Evolutionary conservation across 306 rosid species (phyloP), one percentile per base, ranked within the genome.

Genomic region (Boehmeria nivea): DNA sequence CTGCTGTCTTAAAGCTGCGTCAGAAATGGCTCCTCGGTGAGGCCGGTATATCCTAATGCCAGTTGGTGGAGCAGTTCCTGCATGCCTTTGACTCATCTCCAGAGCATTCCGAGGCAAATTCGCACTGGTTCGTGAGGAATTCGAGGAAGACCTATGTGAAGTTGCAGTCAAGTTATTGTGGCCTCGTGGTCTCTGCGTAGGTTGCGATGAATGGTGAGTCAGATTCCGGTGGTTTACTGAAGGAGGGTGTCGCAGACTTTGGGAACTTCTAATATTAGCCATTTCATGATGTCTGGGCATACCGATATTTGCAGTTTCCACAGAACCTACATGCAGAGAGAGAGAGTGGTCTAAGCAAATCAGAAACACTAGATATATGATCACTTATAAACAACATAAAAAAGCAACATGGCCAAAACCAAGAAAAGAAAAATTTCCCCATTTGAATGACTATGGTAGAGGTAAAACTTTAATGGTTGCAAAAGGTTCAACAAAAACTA

Each of bases 261-360:
- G 70, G 20, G 70, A 69, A 60, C 28, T 71, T 75, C 83, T 63
- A 61, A 70, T 81, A 65, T 75, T 72, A 44, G 76, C 54, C 64
- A 83, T 27, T 43, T 87, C 95, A 21, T 83, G 84, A 81, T 87
- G 83, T 82, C 99, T 76, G 36, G 72, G 82, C 76, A 87, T 51
- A 60, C 82, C 94, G 78, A 78, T 61, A 63, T 62, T 85, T 26
- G 61, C 61, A 65, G 48, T 68, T 51, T 83, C 95, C 60, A 76
- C 51, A 17, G 88, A 74, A 78, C 77, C 62, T 67, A 52, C 43
- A 27, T n/a, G n/a, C n/a, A n/a, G n/a, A n/a, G n/a, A n/a, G n/a
- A n/a, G n/a, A n/a, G n/a, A n/a, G n/a, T n/a, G n/a, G n/a, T n/a
- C n/a, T n/a, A n/a, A n/a, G n/a, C n/a, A n/a, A n/a, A n/a, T n/a